Evolutionary conservation across 176 grass and related monocot species (phyloP).

Genomic region (Avena eriantha): DNA sequence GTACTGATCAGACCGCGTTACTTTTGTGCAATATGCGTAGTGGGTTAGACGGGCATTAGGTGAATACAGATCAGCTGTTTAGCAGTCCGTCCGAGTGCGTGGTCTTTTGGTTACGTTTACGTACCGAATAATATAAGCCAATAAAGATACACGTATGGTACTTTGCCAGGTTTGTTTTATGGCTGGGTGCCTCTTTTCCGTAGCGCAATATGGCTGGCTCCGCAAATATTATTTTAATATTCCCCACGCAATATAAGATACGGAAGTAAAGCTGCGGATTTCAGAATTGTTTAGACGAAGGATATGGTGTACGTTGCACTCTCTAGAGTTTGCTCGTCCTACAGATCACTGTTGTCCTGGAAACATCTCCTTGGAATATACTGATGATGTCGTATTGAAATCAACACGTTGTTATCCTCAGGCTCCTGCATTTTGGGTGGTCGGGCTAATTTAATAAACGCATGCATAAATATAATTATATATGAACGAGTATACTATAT

Average conservation of each 20-base stretch:
- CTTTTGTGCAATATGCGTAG: not conserved
- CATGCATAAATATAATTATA: not conserved
- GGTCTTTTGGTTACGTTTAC: slow-evolving; percentile 5
- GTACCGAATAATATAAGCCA: not conserved
- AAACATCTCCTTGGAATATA: not conserved
- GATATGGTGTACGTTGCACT: not conserved
- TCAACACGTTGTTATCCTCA: not conserved
- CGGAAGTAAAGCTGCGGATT: not conserved
- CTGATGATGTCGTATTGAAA: not conserved
- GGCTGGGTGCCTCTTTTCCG: not conserved
- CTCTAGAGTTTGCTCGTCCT: not conserved
- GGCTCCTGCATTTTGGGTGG: slow-evolving; percentile 2
- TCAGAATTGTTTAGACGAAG: not conserved
- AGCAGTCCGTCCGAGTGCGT: not conserved
- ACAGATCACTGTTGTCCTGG: not conserved
- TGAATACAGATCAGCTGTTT: not conserved
- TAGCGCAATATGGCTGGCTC: not conserved
- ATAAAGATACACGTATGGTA: slow-evolving; percentile 4
- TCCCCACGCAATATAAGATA: not conserved
- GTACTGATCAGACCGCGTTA: not conserved
- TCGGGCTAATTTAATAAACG: not conserved
- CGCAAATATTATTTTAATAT: not conserved
- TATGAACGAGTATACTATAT: too few relatives aligned
- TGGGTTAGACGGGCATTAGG: slow-evolving; percentile 23
- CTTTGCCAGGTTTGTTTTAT: slow-evolving; percentile 24